Conservation (phyloP, 495 filamentous ascomycete species). For the Aspergillus hancockii region DNA sequence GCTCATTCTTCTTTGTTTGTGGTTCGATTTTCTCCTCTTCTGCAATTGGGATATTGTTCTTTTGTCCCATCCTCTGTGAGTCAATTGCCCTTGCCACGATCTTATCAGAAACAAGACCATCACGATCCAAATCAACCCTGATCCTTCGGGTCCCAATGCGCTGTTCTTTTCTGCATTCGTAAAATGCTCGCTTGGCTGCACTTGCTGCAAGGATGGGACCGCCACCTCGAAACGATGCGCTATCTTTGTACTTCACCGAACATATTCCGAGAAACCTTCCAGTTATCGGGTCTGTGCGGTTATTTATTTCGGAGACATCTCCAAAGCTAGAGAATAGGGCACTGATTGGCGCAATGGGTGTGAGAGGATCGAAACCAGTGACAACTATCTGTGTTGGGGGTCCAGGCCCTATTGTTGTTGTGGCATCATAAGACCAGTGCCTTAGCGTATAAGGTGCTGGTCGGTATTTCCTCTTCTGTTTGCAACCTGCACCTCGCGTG, state of each 20-base stretch:
- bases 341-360: slow-evolving; percentile 73
- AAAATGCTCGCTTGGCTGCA: slow-evolving; percentile 72
- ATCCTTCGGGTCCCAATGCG: slow-evolving; percentile 72
- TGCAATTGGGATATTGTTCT: slow-evolving; percentile 19
- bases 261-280: slow-evolving; percentile 92
- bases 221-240: slow-evolving; percentile 50
- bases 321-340: slow-evolving; percentile 83
- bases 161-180: slow-evolving; percentile 62
- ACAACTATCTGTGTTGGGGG: slow-evolving; percentile 89
- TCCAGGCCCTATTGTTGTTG: slow-evolving; percentile 81
- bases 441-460: slow-evolving; percentile 74
- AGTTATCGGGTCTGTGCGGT: slow-evolving; percentile 88
- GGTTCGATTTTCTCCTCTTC: slow-evolving; percentile 31
- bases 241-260: slow-evolving; percentile 84
- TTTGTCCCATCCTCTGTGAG: slow-evolving; percentile 56
- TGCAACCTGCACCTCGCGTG: slow-evolving; percentile 56
- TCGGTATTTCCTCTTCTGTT: slow-evolving; percentile 72
- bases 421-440: slow-evolving; percentile 74
- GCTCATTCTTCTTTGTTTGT: slow-evolving; percentile 51
- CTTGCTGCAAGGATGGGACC: slow-evolving; percentile 63
- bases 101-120: slow-evolving; percentile 75
- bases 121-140: slow-evolving; percentile 82
- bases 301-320: slow-evolving; percentile 83
- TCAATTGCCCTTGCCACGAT: slow-evolving; percentile 71
- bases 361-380: slow-evolving; percentile 89